Conservation (phyloP, 2,329 filamentous ascomycete genomes). For the Exophiala dermatitidis region DNA sequence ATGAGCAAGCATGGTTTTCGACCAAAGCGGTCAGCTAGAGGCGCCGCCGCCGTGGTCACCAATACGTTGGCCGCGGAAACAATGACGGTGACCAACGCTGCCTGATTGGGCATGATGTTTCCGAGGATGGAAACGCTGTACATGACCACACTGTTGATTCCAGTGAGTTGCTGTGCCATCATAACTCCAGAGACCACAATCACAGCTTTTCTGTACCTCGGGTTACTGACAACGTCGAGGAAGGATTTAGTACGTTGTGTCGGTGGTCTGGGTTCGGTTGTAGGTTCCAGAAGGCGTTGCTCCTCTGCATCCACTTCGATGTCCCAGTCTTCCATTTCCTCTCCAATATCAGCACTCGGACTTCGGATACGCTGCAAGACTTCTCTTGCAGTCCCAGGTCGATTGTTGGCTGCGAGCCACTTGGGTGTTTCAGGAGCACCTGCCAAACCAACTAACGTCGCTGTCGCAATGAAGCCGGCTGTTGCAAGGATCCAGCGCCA, state of each 20-base stretch:
- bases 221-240: constrained; percentile 53
- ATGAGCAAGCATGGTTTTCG: constrained; percentile 77
- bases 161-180: constrained; percentile 85
- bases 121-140: constrained; percentile 87
- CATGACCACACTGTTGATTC: constrained; percentile 97
- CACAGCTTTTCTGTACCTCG: constrained; percentile 64
- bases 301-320: constrained; percentile 22
- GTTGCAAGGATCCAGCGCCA: constrained; percentile 79
- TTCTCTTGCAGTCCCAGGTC: constrained; percentile 54
- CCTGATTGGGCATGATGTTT: constrained; percentile 71
- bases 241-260: constrained; percentile 57
- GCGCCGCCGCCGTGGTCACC: constrained; percentile 72
- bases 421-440: constrained; percentile 76
- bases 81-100: constrained; percentile 73
- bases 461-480: constrained; percentile 60
- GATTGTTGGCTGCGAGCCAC: constrained; percentile 67
- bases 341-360: constrained; percentile 58
- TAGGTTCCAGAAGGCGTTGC: constrained; percentile 32
- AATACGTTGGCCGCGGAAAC: constrained; percentile 81
- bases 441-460: constrained; percentile 62
- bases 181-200: constrained; percentile 79
- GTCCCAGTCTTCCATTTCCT: constrained; percentile 62
- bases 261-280: constrained; percentile 42
- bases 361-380: constrained; percentile 73
- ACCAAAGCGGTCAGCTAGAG: constrained; percentile 72